Percentiles rank a stretch among this genome's conserved stretches.
Evolutionary conservation across 176 grass and related monocot genomes (phyloP).

Genomic region (Carex parvula): DNA sequence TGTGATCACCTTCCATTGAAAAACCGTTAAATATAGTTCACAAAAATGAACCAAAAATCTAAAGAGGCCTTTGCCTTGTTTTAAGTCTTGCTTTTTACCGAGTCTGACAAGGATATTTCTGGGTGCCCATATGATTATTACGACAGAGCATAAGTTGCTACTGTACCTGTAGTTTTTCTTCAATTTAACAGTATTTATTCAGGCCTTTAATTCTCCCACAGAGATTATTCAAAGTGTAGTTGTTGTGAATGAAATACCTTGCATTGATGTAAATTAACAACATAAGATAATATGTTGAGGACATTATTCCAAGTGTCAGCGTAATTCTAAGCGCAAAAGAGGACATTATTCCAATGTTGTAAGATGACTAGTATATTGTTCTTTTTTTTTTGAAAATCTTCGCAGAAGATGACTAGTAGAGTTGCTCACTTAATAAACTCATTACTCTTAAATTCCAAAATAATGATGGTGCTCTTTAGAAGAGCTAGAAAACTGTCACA

Average conservation of each 20-base stretch:
- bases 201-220: neutral
- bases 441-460: too few relatives aligned
- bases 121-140: neutral
- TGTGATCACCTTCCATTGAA: neutral
- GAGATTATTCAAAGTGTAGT: neutral
- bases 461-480: too few relatives aligned
- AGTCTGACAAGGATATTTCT: neutral
- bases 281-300: too few relatives aligned
- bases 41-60: neutral
- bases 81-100: neutral
- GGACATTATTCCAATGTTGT: neutral
- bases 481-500: too few relatives aligned
- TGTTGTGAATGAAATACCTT: too few relatives aligned
- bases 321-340: neutral
- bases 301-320: too few relatives aligned
- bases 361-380: neutral
- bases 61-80: neutral
- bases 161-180: neutral
- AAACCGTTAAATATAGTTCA: neutral
- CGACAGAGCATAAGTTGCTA: neutral
- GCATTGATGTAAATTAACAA: too few relatives aligned
- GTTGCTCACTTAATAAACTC: too few relatives aligned
- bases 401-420: neutral
- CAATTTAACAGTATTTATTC: neutral
- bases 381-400: too few relatives aligned